phyloP scores from a whole-genome alignment of 2,329 filamentous ascomycete species.

The Calonectria pteridis region DNA sequence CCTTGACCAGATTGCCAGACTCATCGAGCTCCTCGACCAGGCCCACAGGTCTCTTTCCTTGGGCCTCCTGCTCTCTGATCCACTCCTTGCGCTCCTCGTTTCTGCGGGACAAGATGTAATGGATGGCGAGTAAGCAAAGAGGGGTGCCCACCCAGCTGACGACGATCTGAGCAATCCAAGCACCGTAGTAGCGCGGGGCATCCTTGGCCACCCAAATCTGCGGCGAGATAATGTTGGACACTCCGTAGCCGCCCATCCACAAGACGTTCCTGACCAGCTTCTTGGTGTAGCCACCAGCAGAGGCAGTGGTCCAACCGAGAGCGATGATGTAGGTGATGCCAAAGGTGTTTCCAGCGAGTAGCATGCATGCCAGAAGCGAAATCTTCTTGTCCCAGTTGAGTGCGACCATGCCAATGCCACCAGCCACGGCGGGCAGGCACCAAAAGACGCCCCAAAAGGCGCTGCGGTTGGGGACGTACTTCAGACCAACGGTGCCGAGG shows the following conservation, averaged over 20 bases:
- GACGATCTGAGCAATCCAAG: conserved; percentile 37
- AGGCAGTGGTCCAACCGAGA: conserved; percentile 25
- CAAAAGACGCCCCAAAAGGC: conserved; percentile 37
- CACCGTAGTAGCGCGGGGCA: conserved; percentile 34
- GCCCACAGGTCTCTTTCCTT: conserved; percentile 21
- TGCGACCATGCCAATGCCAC: conserved; percentile 41
- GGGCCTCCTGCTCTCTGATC: conserved; percentile 26
- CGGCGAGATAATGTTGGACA: conserved; percentile 53
- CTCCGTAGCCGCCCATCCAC: conserved; percentile 51
- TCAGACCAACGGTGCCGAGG: conserved; percentile 31
- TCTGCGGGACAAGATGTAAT: conserved; percentile 12
- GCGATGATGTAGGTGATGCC: conserved; percentile 35
- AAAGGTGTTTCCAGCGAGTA: conserved; percentile 30
- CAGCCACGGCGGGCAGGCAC: conserved; percentile 38
- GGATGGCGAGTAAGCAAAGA: conserved; percentile 16
- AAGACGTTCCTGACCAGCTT: conserved; percentile 56
- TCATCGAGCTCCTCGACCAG: conserved; percentile 26
- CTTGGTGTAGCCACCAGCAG: conserved; percentile 53
- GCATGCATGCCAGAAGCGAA: conserved; percentile 46
- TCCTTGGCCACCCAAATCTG: conserved; percentile 44
- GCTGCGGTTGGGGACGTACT: conserved; percentile 31
- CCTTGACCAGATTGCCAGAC: conserved; percentile 28
- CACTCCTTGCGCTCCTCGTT: conserved; percentile 24
- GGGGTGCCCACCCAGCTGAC: conserved; percentile 36
- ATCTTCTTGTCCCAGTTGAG: conserved; percentile 30